phyloP scores from a whole-genome alignment of 1,139 yeast species.

The Kurtzmaniella quercitrusa region DNA sequence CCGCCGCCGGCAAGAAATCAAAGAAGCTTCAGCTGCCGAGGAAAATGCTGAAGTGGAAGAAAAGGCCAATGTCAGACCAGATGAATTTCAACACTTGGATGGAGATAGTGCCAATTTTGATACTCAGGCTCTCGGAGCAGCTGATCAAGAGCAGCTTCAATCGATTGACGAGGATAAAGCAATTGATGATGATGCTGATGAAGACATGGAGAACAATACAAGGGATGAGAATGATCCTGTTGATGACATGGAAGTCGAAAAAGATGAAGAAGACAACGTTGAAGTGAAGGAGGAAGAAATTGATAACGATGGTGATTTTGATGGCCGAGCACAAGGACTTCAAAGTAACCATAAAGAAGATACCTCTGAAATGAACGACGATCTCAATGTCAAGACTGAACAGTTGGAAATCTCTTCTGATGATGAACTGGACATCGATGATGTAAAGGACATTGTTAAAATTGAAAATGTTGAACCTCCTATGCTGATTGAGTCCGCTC shows the following conservation, averaged over 20 bases:
- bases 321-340: slow-evolving; percentile 9
- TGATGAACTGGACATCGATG: slow-evolving; percentile 20
- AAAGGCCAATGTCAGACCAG: slow-evolving; percentile 64
- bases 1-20: slow-evolving; percentile 83
- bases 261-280: slow-evolving; percentile 17
- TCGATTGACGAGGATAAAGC: slow-evolving; percentile 80
- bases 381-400: slow-evolving; percentile 15
- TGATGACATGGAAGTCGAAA: slow-evolving; percentile 21
- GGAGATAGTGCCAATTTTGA: slow-evolving; percentile 74
- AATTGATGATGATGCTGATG: slow-evolving; percentile 59
- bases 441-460: slow-evolving; percentile 16
- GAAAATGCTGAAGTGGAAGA: slow-evolving; percentile 39
- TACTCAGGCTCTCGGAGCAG: slow-evolving; percentile 92
- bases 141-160: slow-evolving; percentile 76
- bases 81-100: slow-evolving; percentile 88
- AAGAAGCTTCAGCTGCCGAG: slow-evolving; percentile 52
- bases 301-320: slow-evolving; percentile 23
- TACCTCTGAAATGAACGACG: slow-evolving; percentile 7
- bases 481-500: slow-evolving; percentile 60
- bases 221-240: slow-evolving; percentile 5
- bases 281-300: slow-evolving; percentile 20
- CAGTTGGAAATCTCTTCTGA: slow-evolving; percentile 14
- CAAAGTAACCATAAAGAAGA: slow-evolving; percentile 14
- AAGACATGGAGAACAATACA: slow-evolving; percentile 7
- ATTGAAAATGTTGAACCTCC: slow-evolving; percentile 29